These are phyloP conservation scores for Eucalyptus dawsonii DNA, from an alignment of 345 rosid genomes.

Conservation along the genomic window DNA sequence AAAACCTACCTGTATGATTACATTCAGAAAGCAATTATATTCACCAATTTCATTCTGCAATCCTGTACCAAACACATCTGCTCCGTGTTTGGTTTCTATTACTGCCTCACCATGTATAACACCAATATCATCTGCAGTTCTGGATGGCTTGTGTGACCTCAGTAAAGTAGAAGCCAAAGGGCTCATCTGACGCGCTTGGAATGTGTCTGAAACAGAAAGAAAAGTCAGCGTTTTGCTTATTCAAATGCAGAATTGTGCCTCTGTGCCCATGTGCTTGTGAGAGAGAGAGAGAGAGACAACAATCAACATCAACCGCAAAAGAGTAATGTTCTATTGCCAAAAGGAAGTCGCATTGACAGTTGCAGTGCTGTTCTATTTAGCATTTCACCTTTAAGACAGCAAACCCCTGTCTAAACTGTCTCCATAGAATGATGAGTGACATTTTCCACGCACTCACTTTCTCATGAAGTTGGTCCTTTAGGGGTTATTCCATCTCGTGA, in stretches of 20 bases:
- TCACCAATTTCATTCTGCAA: conserved; percentile 93
- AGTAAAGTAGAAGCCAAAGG: conserved; percentile 20
- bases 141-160: conserved; percentile 3
- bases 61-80: conserved; percentile 62
- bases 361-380: neutral
- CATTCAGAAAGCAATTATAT: conserved; percentile 95
- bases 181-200: conserved; percentile 38
- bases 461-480: neutral
- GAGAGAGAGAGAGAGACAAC: neutral
- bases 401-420: neutral
- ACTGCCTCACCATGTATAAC: conserved; percentile 17
- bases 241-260: neutral
- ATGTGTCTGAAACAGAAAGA: conserved; percentile 31
- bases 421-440: neutral
- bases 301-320: neutral
- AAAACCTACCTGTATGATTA: conserved; percentile 77
- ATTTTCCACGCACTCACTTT: neutral
- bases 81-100: conserved; percentile 10
- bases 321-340: neutral
- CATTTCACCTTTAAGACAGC: neutral
- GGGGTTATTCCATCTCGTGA: neutral
- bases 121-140: conserved; percentile 13
- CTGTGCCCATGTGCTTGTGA: neutral
- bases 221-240: neutral
- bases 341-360: neutral